These are phyloP conservation scores for Chaetomium globosum DNA, from an alignment of 2,329 filamentous ascomycete genomes.

Conservation along the genomic window DNA sequence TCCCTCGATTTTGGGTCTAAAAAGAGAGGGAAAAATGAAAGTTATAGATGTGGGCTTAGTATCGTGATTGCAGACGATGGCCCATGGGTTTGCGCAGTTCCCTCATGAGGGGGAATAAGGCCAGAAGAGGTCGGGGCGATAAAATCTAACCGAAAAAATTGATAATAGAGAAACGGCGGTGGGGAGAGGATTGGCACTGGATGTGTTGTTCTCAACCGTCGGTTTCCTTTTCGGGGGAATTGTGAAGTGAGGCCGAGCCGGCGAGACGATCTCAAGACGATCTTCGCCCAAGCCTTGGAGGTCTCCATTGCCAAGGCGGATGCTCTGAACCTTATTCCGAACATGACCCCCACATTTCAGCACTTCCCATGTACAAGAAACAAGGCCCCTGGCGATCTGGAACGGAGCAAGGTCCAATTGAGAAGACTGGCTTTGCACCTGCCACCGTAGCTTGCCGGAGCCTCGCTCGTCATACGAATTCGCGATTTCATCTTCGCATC, in stretches of 20 bases:
- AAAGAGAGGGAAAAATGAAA: neutral
- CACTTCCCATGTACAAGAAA: neutral
- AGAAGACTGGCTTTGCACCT: neutral
- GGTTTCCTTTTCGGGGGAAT: neutral
- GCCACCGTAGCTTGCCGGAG: neutral
- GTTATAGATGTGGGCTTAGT: neutral
- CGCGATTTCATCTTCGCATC: neutral
- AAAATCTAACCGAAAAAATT: neutral
- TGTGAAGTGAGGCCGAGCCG: neutral
- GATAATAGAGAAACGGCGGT: neutral
- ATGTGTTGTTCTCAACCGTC: neutral
- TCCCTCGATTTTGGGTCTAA: neutral
- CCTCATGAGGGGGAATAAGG: neutral
- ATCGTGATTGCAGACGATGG: neutral
- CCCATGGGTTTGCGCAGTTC: neutral
- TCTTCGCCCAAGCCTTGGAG: neutral
- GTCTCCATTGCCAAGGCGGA: neutral
- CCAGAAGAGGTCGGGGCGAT: neutral
- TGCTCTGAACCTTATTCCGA: constrained; percentile 1
- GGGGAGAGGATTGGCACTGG: neutral
- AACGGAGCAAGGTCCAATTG: neutral
- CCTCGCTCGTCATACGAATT: neutral
- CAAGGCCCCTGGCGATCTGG: neutral
- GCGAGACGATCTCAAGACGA: neutral
- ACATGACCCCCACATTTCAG: neutral